Evolutionary conservation across 352 stramenopile genomes (phyloP), one percentile per base, ranked within the genome.

Genomic region (Aphanomyces stellatus): DNA sequence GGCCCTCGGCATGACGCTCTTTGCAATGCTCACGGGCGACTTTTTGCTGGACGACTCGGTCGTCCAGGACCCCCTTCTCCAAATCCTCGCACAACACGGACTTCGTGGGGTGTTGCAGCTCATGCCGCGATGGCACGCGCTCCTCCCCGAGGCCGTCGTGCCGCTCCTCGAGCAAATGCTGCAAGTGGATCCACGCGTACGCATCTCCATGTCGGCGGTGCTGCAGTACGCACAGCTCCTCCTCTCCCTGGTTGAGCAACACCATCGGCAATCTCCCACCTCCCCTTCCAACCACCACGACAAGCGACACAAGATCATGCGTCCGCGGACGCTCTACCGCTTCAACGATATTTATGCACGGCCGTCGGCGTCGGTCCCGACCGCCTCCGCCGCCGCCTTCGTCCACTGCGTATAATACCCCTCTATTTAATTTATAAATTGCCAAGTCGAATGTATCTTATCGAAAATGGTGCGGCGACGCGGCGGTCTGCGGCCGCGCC

Each of bases 51-150:
- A 71, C 53, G 11, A 69, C 77, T 1, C 68, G 56, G 30, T 74
- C 81, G 3, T 63, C 33, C 11, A n/a, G 17, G 80, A 89, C 65
- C 76, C 77, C 13, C 74, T 78, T 8, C 87, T 85, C 66, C 74
- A 73, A 0, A 41, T 83, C 3, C 69, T 89, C 15, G 55, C 73
- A 37, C 57, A 64, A n/a, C 64, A 72, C 6, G 81, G 79, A 7
- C 33, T 57, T 30, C 49, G 49, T 30, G 49, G 25, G 1, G 11
- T 57, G 6, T 24, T 57, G 19, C 25, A 57, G 19, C n/a, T 34
- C 13, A 57, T 35, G 49, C 49, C 49, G 11, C 49, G 33, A 13
- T 57, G 49, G 49, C 13, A 22, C 30, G 4, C 49, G 19, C 34
- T 67, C 37, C 17, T 67, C 33, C 43, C 60, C n/a, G 10, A 41